Conservation (phyloP, 108 stramenopile species). For the Seminavis robusta region DNA sequence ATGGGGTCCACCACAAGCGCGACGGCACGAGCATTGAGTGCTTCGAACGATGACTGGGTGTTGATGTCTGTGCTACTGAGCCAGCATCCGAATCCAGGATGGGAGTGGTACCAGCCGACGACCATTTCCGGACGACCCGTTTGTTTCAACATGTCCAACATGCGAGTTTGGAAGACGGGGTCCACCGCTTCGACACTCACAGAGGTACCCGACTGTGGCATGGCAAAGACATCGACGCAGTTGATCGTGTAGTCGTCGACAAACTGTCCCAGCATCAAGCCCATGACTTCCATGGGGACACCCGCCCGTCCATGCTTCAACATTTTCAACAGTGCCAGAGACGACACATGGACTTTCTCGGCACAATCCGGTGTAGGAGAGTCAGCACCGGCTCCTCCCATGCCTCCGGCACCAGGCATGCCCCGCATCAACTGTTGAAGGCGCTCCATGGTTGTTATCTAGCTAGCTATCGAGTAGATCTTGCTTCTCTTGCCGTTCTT, state of each 20-base stretch:
- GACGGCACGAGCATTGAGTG: constrained; percentile 92
- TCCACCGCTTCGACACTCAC: constrained; percentile 99
- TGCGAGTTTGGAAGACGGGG: constrained; percentile 97
- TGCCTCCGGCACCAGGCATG: constrained; percentile 78
- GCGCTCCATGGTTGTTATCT: no score
- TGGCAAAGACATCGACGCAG: constrained; percentile 99
- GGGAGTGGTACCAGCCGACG: constrained; percentile 99
- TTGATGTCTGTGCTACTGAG: constrained; percentile 97
- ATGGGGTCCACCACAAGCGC: constrained; percentile 99
- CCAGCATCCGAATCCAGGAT: constrained; percentile 99
- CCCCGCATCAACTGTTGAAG: constrained; percentile 86
- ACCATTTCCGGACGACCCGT: constrained; percentile 98
- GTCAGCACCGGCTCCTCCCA: constrained; percentile 65
- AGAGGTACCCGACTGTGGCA: constrained; percentile 98
- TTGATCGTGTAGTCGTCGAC: constrained; percentile 99
- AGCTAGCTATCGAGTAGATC: no score
- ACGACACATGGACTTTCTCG: constrained; percentile 98
- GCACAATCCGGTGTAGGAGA: constrained; percentile 89
- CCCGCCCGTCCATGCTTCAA: constrained; percentile 99
- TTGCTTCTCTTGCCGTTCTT: no score
- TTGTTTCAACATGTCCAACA: constrained; percentile 99
- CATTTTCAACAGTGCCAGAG: constrained; percentile 98
- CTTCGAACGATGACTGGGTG: constrained; percentile 97
- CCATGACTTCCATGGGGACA: constrained; percentile 99
- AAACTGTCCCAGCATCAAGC: constrained; percentile 99